Base-by-base conservation (phyloP, 208 protist genomes). In the Phytomonas serpens region DNA sequence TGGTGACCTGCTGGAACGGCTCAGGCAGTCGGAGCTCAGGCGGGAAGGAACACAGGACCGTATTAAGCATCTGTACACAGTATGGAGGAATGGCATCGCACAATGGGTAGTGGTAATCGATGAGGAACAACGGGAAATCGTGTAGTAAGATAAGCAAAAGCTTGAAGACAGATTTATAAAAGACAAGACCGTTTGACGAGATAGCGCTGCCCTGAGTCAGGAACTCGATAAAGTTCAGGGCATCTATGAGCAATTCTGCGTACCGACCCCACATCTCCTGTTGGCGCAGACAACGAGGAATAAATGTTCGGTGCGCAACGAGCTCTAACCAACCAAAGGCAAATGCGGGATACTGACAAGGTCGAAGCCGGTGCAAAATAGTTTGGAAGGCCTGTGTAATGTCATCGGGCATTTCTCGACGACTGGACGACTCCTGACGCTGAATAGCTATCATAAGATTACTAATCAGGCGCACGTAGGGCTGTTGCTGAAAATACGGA, bases 81-180 rank as follows among this genome's bases (percentile, higher is more conserved):
- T 91, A 94, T 9, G 79, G 77, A 38, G 98, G 97, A 71, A 99
- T 98, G 13, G 89, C 95, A 73, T 98, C 87, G 81, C 92, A 98
- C 30, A 99, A 78, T 23, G 81, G 82, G 73, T 99, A 97, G 86
- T 99, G 98, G 78, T 99, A 99, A 11, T 97, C 85, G 83, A 98
- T 99, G 14, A 99, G 85, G 76, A 99, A 99, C 77, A 98, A 95
- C 62, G 98, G 98, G 85, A 99, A 99, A 86, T 99, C 99, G 79
- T 99, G 99, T 6, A 99, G 87, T 2, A 99, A 78, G 3, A 99
- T 91, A 34, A 99, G 78, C 47, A 99, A 83, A 27, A 99, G 82
- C 78, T 95, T 95, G 68, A 97, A 87, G 75, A 96, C 80, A 11
- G 86, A 75, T 81, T 95, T 96, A 86, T 93, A 95, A 72, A 95